Percentiles rank a stretch among this genome's conserved stretches.
Conservation (phyloP, 768 basidiomycete species). For the Chalciporus pseudorubinellus region DNA sequence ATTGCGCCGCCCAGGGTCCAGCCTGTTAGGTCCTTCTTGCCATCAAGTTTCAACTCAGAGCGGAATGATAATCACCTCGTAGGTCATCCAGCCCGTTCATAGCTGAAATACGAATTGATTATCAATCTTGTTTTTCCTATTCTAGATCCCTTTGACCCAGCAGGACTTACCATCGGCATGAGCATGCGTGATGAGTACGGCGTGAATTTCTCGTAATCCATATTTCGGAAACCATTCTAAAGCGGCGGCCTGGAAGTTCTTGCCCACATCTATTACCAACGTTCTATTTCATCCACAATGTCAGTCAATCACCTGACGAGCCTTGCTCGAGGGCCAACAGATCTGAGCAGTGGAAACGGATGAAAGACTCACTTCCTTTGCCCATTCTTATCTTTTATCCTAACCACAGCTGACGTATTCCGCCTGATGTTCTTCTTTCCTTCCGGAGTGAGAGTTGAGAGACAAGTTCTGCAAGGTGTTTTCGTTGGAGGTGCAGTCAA, state of each 20-base stretch:
- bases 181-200: slow-evolving; percentile 81
- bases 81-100: slow-evolving; percentile 91
- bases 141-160: not conserved
- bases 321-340: slow-evolving; percentile 5
- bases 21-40: slow-evolving; percentile 37
- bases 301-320: slow-evolving; percentile 1
- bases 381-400: slow-evolving; percentile 42
- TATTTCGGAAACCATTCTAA: slow-evolving; percentile 67
- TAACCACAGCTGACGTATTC: slow-evolving; percentile 74
- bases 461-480: slow-evolving; percentile 59
- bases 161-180: slow-evolving; percentile 69
- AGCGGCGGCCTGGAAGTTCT: slow-evolving; percentile 68
- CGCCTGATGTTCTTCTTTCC: slow-evolving; percentile 83
- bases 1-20: slow-evolving; percentile 71
- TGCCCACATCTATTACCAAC: slow-evolving; percentile 81
- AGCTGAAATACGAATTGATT: slow-evolving; percentile 39
- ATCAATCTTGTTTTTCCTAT: slow-evolving; percentile 2
- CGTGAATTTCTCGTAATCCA: slow-evolving; percentile 68
- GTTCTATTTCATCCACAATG: slow-evolving; percentile 45
- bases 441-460: slow-evolving; percentile 61
- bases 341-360: not conserved
- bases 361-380: slow-evolving; percentile 46
- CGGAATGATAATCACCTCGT: slow-evolving; percentile 48
- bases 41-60: not conserved
- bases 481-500: slow-evolving; percentile 62